Evolutionary conservation across 192 early-diverging fungal species (phyloP).

Genomic region (Coemansia guatemalensis): DNA sequence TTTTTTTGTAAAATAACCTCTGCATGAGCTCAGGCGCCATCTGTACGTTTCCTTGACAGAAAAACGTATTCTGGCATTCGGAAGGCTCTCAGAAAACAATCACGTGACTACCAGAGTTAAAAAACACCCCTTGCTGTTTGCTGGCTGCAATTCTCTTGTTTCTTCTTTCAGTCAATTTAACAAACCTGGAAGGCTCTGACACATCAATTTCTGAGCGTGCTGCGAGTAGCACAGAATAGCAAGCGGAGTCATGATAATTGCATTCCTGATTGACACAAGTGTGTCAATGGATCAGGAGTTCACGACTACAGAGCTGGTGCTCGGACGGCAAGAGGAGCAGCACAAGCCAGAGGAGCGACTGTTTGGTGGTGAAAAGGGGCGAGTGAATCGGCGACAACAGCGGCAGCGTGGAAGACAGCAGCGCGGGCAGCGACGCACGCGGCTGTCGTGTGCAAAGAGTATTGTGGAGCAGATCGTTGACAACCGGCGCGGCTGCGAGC

Average conservation of each 20-base stretch:
- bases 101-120: neutral
- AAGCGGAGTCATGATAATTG: conserved; percentile 51
- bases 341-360: conserved; percentile 27
- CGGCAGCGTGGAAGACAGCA: conserved; percentile 15
- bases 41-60: neutral
- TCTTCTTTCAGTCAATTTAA: neutral
- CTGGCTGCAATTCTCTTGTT: neutral
- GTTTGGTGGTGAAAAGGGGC: conserved; percentile 33
- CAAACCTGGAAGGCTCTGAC: neutral
- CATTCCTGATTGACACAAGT: conserved; percentile 81
- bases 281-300: conserved; percentile 74
- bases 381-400: conserved; percentile 47
- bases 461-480: conserved; percentile 73
- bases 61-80: neutral
- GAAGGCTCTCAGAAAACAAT: neutral
- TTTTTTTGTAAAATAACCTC: neutral
- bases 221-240: neutral
- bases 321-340: conserved; percentile 20
- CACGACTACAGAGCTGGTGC: conserved; percentile 3
- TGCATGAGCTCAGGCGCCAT: neutral
- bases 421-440: conserved; percentile 26
- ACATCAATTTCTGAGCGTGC: neutral
- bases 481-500: conserved; percentile 54
- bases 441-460: conserved; percentile 71
- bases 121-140: neutral